These are phyloP conservation scores for Striga asiatica DNA, from an alignment of 257 asterid genomes.

Conservation along the genomic window DNA sequence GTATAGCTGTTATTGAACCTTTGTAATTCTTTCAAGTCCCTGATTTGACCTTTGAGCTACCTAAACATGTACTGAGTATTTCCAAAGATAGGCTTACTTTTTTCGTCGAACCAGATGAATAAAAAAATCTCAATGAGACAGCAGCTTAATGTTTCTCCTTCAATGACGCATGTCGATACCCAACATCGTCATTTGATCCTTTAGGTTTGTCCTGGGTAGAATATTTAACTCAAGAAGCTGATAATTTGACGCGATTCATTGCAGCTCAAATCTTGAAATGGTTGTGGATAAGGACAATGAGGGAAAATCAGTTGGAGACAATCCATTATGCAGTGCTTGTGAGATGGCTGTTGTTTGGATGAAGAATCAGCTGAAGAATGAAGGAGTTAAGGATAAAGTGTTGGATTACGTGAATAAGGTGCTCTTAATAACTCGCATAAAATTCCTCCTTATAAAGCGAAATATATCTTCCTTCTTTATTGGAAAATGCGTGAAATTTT, in stretches of 20 bases:
- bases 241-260: conserved; percentile 2
- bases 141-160: too few relatives aligned
- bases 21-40: too few relatives aligned
- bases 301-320: conserved; percentile 31
- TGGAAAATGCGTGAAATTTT: too few relatives aligned
- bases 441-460: background rate
- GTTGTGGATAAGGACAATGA: conserved; percentile 38
- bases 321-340: conserved; percentile 64
- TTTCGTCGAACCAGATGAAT: too few relatives aligned
- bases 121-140: too few relatives aligned
- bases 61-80: too few relatives aligned
- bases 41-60: too few relatives aligned
- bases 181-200: background rate
- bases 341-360: conserved; percentile 97
- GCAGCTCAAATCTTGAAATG: conserved; percentile 74
- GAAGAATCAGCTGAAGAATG: conserved; percentile 57
- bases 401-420: conserved; percentile 75
- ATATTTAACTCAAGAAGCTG: background rate
- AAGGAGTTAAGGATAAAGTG: conserved; percentile 59
- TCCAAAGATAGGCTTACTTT: background rate
- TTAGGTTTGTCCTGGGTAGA: background rate
- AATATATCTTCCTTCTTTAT: too few relatives aligned
- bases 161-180: too few relatives aligned
- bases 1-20: too few relatives aligned
- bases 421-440: background rate